These are phyloP conservation scores for Geotrichum ghanense DNA, from an alignment of 805 yeast species.

Conservation along the genomic window DNA sequence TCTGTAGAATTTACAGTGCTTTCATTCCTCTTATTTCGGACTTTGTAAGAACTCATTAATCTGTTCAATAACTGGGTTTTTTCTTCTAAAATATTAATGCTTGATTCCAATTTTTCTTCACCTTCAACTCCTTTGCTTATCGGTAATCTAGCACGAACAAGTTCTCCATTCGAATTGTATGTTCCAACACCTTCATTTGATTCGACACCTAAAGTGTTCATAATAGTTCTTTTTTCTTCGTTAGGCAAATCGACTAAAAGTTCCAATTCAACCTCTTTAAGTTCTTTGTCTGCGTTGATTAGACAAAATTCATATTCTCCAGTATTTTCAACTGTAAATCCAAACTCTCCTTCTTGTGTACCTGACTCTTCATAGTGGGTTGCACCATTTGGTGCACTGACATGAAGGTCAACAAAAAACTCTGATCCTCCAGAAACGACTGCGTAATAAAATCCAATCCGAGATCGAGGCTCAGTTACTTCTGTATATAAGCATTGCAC, in stretches of 20 bases:
- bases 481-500: not conserved
- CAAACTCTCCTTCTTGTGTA: constrained; percentile 71
- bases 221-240: not conserved
- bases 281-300: constrained; percentile 38
- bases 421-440: constrained; percentile 65
- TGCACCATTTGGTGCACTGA: constrained; percentile 44
- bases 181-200: not conserved
- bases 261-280: constrained; percentile 77
- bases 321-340: constrained; percentile 45
- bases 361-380: constrained; percentile 43
- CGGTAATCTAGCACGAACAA: not conserved
- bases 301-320: constrained; percentile 90
- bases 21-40: constrained; percentile 87
- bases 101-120: not conserved
- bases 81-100: not conserved
- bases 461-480: not conserved
- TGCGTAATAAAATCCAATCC: constrained; percentile 65
- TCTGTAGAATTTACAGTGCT: constrained; percentile 75
- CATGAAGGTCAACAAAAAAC: constrained; percentile 62
- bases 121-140: not conserved
- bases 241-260: constrained; percentile 22
- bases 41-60: constrained; percentile 63
- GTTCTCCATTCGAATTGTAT: not conserved
- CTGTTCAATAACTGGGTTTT: constrained; percentile 20
- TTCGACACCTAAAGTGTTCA: not conserved